Conservation (phyloP, 495 filamentous ascomycete species). For the Penicillium manginii region DNA sequence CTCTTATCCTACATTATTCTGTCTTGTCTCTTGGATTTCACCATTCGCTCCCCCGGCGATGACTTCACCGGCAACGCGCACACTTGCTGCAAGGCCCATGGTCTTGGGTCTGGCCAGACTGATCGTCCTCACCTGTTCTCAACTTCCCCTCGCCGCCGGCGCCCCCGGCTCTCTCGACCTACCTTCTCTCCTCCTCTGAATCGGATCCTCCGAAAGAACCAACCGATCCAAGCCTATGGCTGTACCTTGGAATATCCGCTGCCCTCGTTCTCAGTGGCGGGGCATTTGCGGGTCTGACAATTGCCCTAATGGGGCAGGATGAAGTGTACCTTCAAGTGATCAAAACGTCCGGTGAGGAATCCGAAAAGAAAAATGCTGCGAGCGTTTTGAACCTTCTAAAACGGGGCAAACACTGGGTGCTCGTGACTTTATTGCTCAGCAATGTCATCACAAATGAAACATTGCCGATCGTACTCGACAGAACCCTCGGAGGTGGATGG, state of each 20-base stretch:
- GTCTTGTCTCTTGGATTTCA: neutral
- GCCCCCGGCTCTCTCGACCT: slow-evolving; percentile 37
- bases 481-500: slow-evolving; percentile 91
- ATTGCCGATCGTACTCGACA: slow-evolving; percentile 90
- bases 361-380: slow-evolving; percentile 78
- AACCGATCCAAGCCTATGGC: slow-evolving; percentile 65
- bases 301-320: slow-evolving; percentile 80
- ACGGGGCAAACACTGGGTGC: slow-evolving; percentile 96
- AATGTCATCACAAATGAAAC: slow-evolving; percentile 99
- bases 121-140: slow-evolving; percentile 46
- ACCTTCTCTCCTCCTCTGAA: slow-evolving; percentile 27
- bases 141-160: slow-evolving; percentile 49
- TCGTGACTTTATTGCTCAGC: slow-evolving; percentile 89
- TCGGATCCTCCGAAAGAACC: slow-evolving; percentile 40
- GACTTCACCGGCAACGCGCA: slow-evolving; percentile 35
- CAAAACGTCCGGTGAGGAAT: slow-evolving; percentile 76
- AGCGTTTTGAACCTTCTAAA: slow-evolving; percentile 81
- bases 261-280: slow-evolving; percentile 84
- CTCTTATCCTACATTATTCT: neutral
- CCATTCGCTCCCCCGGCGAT: slow-evolving; percentile 22
- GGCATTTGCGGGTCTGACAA: slow-evolving; percentile 95
- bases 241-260: slow-evolving; percentile 69
- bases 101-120: slow-evolving; percentile 53
- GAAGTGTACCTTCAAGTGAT: slow-evolving; percentile 98
- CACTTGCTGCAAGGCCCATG: slow-evolving; percentile 46